Conservation (phyloP, 2,329 filamentous ascomycete species). For the Scolecobasidium constrictum region DNA sequence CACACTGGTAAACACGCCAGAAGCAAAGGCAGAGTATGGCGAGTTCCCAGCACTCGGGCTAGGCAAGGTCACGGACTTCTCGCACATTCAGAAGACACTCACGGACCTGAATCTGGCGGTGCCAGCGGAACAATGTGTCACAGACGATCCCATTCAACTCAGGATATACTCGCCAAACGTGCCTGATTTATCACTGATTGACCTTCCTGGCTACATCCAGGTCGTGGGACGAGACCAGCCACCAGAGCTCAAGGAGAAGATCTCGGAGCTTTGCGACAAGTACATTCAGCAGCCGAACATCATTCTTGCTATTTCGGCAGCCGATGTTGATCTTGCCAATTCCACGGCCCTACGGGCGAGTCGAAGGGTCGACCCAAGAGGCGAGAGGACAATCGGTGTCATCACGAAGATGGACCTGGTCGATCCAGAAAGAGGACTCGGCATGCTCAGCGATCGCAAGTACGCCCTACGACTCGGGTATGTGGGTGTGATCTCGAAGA, state of each 20-base stretch:
- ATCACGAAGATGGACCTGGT: conserved; percentile 99
- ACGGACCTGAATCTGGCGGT: conserved; percentile 94
- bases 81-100: conserved; percentile 81
- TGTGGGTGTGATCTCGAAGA: conserved; percentile 83
- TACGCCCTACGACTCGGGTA: conserved; percentile 94
- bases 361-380: conserved; percentile 81
- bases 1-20: conserved; percentile 89
- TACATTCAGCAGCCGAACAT: conserved; percentile 96
- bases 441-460: conserved; percentile 77
- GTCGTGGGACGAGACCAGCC: conserved; percentile 88
- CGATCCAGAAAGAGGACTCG: conserved; percentile 65
- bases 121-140: conserved; percentile 81
- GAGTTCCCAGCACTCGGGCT: conserved; percentile 90
- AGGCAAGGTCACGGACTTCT: conserved; percentile 83
- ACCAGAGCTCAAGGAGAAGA: conserved; percentile 85
- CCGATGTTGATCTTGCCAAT: conserved; percentile 94
- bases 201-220: conserved; percentile 95
- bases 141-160: conserved; percentile 91
- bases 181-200: conserved; percentile 89
- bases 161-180: conserved; percentile 93
- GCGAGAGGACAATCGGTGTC: conserved; percentile 95
- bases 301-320: conserved; percentile 92
- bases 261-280: conserved; percentile 91
- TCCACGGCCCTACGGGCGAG: conserved; percentile 87
- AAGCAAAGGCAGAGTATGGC: conserved; percentile 78